These are phyloP conservation scores for Amphirosellinia nigrospora DNA, from an alignment of 495 filamentous ascomycete species.

Conservation along the genomic window DNA sequence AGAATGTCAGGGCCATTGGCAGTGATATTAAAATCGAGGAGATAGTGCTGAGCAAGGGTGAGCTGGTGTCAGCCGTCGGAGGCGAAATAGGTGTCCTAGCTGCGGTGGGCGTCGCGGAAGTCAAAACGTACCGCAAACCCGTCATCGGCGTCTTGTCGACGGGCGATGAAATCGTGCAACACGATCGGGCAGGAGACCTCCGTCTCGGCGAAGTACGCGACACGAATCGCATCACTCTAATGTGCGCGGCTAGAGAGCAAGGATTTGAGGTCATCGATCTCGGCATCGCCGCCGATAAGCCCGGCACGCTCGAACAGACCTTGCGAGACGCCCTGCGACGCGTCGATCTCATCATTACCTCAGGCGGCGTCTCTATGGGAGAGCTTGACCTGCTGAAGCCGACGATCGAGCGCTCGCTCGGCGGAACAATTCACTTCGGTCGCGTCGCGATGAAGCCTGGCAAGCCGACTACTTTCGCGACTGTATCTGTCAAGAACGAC, in stretches of 20 bases:
- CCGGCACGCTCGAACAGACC: constrained; percentile 75
- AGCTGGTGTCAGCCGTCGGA: constrained; percentile 79
- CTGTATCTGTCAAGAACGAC: constrained; percentile 70
- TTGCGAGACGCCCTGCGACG: constrained; percentile 74
- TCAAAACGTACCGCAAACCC: constrained; percentile 78
- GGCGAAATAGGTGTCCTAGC: constrained; percentile 91
- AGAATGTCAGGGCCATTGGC: constrained; percentile 91
- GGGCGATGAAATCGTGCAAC: constrained; percentile 89
- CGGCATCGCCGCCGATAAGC: constrained; percentile 83
- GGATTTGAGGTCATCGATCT: constrained; percentile 84
- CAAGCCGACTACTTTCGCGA: constrained; percentile 96
- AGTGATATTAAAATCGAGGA: constrained; percentile 79
- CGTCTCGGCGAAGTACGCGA: constrained; percentile 87
- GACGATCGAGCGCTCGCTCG: constrained; percentile 87
- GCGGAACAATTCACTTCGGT: constrained; percentile 96
- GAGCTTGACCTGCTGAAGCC: constrained; percentile 97
- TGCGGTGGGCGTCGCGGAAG: constrained; percentile 76
- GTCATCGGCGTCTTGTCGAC: constrained; percentile 89
- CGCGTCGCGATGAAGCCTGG: constrained; percentile 97
- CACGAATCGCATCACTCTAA: constrained; percentile 85
- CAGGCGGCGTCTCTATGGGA: constrained; percentile 96
- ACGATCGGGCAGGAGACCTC: constrained; percentile 67
- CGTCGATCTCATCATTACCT: constrained; percentile 87
- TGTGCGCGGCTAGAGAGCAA: constrained; percentile 75
- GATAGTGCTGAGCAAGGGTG: constrained; percentile 74